Base-by-base conservation (phyloP, 164 flowering plant species). In the Malania oleifera region DNA sequence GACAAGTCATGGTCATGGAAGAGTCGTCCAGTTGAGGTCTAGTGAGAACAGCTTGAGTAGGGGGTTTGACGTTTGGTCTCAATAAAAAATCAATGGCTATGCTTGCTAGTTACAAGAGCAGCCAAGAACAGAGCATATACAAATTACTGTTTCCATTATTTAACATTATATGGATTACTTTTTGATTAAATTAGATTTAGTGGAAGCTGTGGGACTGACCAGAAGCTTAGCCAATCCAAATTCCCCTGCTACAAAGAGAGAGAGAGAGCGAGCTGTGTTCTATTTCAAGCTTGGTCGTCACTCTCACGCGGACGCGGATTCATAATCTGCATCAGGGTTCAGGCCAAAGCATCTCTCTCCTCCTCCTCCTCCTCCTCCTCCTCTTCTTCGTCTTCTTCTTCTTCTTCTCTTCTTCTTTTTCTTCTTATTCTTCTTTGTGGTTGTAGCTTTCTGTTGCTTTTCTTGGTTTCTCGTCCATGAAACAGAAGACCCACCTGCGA, bases 251-350 rank as follows among this genome's bases (percentile, higher is more conserved):
- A 23, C 19, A 54, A 23, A 35, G 43, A 11, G 55, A 52, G 55
- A 18, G 57, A 54, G 43, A 54, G 43, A 35, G 43, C 25, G 38
- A 35, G 48, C 55, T 28, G 49, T 60, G 50, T 45, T 70, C 31
- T 65, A 59, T 65, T 50, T 57, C 26, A 49, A 47, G 60, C 31
- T 60, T 29, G 18, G 58, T 51, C 50, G 51, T 68, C 60, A 40
- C 61, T 66, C 63, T 63, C 63, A 69, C 70, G 73, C 71, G 66
- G 24, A 65, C 25, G 44, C 54, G 35, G 29, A 35, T 11, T 53
- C 24, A 41, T 31, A 4, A 31, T 31, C 35, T 31, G 9, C 35
- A 9, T 31, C 35, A 31, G 9, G 35, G 35, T 31, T 31, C 35
- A 31, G 6, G 17, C 50, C 39, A 25, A 22, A 26, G 34, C 12